These are phyloP conservation scores for Phytophthora nicotianae DNA, from an alignment of 352 stramenopile genomes.

Conservation along the genomic window DNA sequence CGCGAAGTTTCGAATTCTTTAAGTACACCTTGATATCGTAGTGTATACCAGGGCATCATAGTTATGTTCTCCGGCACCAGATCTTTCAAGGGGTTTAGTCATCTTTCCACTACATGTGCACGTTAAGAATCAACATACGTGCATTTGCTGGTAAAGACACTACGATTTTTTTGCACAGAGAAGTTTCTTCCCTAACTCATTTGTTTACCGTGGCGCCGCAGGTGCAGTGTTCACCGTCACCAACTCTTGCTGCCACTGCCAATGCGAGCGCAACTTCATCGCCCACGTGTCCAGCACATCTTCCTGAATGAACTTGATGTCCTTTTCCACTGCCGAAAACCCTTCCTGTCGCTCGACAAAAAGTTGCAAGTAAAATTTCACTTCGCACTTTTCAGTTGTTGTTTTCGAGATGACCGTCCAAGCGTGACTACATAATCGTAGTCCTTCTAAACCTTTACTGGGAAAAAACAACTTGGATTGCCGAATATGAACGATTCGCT, in stretches of 20 bases:
- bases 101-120: too few relatives aligned
- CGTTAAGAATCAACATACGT: too few relatives aligned
- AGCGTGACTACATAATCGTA: constrained; percentile 1
- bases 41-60: too few relatives aligned
- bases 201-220: background rate
- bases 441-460: background rate
- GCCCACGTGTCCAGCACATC: background rate
- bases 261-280: constrained; percentile 1
- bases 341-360: constrained; percentile 7
- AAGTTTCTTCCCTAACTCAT: too few relatives aligned
- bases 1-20: too few relatives aligned
- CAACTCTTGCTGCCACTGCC: background rate
- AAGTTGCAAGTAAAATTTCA: constrained; percentile 12
- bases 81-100: too few relatives aligned
- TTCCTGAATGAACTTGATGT: constrained; percentile 18
- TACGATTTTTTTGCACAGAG: too few relatives aligned
- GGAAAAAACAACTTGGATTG: constrained; percentile 8
- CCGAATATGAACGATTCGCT: constrained; percentile 15
- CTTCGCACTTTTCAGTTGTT: background rate
- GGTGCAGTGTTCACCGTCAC: background rate
- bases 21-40: too few relatives aligned
- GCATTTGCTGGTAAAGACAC: too few relatives aligned
- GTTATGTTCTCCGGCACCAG: too few relatives aligned
- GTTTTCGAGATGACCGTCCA: constrained; percentile 15
- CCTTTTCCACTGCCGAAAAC: background rate